Percentiles rank a stretch among this genome's conserved stretches.
These are phyloP conservation scores for Coffea humblotiana DNA, from an alignment of 305 asterid species.

Conservation along the genomic window DNA sequence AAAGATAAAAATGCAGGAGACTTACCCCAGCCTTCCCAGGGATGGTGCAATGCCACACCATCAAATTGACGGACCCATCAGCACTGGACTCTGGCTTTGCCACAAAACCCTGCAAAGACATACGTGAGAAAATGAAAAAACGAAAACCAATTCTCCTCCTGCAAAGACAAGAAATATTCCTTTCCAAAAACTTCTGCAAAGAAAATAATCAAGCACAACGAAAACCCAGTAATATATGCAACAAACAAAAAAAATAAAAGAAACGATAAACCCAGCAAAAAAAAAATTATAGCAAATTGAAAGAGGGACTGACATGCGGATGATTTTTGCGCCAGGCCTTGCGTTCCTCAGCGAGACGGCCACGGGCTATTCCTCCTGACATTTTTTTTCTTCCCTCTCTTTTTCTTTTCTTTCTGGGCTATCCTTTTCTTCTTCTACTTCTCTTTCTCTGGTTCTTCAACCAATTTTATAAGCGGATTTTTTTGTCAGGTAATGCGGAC, in stretches of 20 bases:
- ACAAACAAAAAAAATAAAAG: neutral
- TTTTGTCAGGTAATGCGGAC: neutral
- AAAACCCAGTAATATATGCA: slow-evolving; percentile 1
- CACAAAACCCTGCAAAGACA: slow-evolving; percentile 68
- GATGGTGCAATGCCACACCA: slow-evolving; percentile 88
- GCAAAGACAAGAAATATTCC: neutral
- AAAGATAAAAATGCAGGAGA: neutral
- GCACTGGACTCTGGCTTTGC: slow-evolving; percentile 77
- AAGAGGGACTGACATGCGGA: slow-evolving; percentile 31
- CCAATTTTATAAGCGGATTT: neutral
- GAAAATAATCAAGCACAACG: neutral
- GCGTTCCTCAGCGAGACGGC: slow-evolving; percentile 48
- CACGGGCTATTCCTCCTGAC: slow-evolving; percentile 53
- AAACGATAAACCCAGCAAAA: neutral
- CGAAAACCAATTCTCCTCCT: neutral
- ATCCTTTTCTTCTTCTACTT: too few relatives aligned
- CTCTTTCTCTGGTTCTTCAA: neutral
- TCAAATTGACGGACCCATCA: slow-evolving; percentile 88
- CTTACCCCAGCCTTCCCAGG: slow-evolving; percentile 95
- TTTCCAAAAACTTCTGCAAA: neutral
- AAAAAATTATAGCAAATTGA: neutral
- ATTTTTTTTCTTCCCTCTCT: slow-evolving; percentile 1
- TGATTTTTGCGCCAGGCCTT: slow-evolving; percentile 50
- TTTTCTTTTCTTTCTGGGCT: neutral
- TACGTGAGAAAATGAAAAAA: neutral